Base-by-base conservation (phyloP, 306 rosid genomes). In the Cicer cuneatum region DNA sequence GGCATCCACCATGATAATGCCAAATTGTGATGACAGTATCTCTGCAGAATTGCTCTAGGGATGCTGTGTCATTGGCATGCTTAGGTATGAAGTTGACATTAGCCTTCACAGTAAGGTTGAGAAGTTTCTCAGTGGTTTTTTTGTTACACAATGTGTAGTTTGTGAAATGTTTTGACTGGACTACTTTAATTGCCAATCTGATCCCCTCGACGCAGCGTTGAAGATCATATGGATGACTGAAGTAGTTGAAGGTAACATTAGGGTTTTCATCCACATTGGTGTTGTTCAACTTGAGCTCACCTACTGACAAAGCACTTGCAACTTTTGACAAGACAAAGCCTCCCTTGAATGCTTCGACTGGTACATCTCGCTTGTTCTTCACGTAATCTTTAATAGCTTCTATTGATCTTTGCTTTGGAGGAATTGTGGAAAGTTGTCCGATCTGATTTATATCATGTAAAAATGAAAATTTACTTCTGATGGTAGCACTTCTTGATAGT, bases 1-100 rank as follows among this genome's bases (percentile, higher is more conserved):
- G 99, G 75, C 92, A 83, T 33, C 99, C 99, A 14, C 99, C 99
- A 73, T 91, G 99, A 85, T 92, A 94, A 58, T 94, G 99, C 99
- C 99, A 94, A 70, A 92, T 94, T 35, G 97, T 86, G 85, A 88
- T 90, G 74, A 94, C 97, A 24, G 96, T 87, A 87, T 94, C 99
- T 66, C 67, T 87, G 80, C 97, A 94, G 67, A 92, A 92, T 80
- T 88, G 97, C 82, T 88, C 89, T 10, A 94, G 7, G 39, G 97
- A 94, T 19, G 76, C 29, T 0, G 96, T 88, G 84, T 89, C 97
- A 71, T 92, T 90, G 33, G 79, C 56, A 43, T 92, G 89, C 72
- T 81, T 88, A 5, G 95, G 99, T 35, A 90, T 73, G 72, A 88
- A 81, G 82, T 94, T 91, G 4, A 94, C 97, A 81, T 85, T 91